Base-by-base conservation (phyloP, 306 rosid genomes). In the Glycine tomentella region DNA sequence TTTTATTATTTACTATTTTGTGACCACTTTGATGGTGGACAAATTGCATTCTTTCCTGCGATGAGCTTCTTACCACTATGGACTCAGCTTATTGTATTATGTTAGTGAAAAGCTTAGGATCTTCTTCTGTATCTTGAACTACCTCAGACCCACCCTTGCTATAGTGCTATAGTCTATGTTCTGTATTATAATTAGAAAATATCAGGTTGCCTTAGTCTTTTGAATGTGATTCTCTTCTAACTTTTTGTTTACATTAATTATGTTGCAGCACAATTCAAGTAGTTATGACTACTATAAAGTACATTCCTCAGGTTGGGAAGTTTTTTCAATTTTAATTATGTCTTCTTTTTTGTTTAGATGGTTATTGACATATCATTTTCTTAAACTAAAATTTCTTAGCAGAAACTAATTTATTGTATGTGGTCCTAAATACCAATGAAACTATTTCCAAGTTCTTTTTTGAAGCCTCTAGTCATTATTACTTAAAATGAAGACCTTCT, bases 181-280 rank as follows among this genome's bases (percentile, higher is more conserved):
- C n/a, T n/a, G n/a, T n/a, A n/a, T n/a, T n/a, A n/a, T n/a, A n/a
- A n/a, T n/a, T n/a, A n/a, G n/a, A n/a, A n/a, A n/a, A n/a, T n/a
- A n/a, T n/a, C n/a, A n/a, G n/a, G n/a, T n/a, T n/a, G n/a, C n/a
- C n/a, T n/a, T n/a, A n/a, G n/a, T 61, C 49, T 57, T 11, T 33
- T 15, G n/a, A 12, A 72, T 77, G 65, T 84, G 61, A 72, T 9
- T 59, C 20, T 77, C 16, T 84, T 86, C 71, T 90, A 69, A 92
- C 75, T 57, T 78, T 67, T 68, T 79, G 16, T 20, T 82, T 42
- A 10, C 73, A n/a, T 61, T 80, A 15, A 56, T 68, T 52, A 36
- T 81, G 57, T 83, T 91, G 90, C 98, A 93, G 99, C 88, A 69
- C 93, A 80, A 95, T 95, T 71, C 99, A 93, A 91, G 97, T 93